Base-by-base conservation (phyloP, 1,139 yeast species). In the Debaryomyces udenii region DNA sequence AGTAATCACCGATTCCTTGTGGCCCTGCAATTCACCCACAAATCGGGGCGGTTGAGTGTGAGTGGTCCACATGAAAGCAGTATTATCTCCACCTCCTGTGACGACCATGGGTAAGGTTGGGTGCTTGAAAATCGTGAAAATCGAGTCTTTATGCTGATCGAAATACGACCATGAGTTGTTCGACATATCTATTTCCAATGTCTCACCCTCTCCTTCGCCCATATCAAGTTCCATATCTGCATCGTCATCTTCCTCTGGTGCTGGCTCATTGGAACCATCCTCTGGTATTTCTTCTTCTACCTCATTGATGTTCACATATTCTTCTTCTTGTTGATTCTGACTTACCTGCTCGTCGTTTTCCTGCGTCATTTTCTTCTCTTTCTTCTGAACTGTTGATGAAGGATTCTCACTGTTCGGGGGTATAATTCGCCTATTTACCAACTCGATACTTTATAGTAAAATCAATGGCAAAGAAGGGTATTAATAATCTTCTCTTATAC, bases 81-180 rank as follows among this genome's bases (percentile, higher is more conserved):
- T 72, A 59, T 93, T 85, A 62, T 93, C 99, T 38, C 97, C 98
- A 36, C 97, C 97, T 11, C 95, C 84, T 14, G 86, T 80, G 4
- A 83, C 87, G 43, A 88, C 78, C 70, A 73, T 62, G 15, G 96
- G 96, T 47, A 89, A 71, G 11, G 75, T 74, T 31, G 97, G 98
- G 59, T 90, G 97, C 15, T 81, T 69, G 43, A 86, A 80, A 13
- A 93, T 74, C 17, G 86, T 75, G 63, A 87, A 93, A 9, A 93
- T 79, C 3, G 96, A 85, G 61, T 90, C 96, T 42, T 78, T 75
- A 59, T 93, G 99, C 53, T 79, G 77, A 59, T 93, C 99, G 59
- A 91, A 93, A 61, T 89, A 93, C 0, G 89, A 74, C 69, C 86
- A 78, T 3, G 98, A 89, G 66, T 93, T 91, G 64, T 93, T 91